These are phyloP conservation scores for Firmiana major DNA, from an alignment of 345 rosid species.

Conservation along the genomic window DNA sequence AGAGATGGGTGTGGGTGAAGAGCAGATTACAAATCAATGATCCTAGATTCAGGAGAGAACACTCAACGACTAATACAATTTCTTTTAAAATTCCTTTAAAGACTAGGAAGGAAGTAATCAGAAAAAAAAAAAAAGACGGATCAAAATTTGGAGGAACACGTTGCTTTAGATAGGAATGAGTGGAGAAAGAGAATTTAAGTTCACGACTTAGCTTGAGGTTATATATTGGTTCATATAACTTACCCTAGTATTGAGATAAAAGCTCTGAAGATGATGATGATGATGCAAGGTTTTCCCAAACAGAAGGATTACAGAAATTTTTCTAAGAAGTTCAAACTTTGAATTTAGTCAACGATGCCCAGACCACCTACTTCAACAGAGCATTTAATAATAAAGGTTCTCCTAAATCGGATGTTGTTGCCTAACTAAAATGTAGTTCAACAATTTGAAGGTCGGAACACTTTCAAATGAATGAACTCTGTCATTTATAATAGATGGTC, in stretches of 20 bases:
- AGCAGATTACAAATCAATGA: background rate
- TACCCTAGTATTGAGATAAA: too few species aligned
- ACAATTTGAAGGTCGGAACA: background rate
- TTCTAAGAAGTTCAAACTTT: background rate
- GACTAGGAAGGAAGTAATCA: too few species aligned
- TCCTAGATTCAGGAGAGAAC: background rate
- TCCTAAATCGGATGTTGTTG: background rate
- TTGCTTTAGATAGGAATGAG: too few species aligned
- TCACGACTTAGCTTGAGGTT: too few species aligned
- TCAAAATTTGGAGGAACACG: too few species aligned
- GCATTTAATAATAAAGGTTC: background rate
- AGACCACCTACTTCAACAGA: conserved; percentile 5
- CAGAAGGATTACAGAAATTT: conserved; percentile 1
- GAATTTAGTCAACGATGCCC: background rate
- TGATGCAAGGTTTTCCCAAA: background rate
- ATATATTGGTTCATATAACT: too few species aligned
- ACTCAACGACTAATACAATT: background rate
- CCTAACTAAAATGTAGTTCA: background rate
- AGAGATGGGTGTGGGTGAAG: background rate
- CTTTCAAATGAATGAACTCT: background rate
- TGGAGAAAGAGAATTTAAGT: too few species aligned
- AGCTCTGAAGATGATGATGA: too few species aligned
- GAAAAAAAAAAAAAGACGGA: too few species aligned
- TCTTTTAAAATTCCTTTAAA: too few species aligned
- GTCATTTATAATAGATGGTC: background rate